Evolutionary conservation across 305 asterid genomes (phyloP), one percentile per base, ranked within the genome.

Genomic region (Fraxinus xanthoxyloides): DNA sequence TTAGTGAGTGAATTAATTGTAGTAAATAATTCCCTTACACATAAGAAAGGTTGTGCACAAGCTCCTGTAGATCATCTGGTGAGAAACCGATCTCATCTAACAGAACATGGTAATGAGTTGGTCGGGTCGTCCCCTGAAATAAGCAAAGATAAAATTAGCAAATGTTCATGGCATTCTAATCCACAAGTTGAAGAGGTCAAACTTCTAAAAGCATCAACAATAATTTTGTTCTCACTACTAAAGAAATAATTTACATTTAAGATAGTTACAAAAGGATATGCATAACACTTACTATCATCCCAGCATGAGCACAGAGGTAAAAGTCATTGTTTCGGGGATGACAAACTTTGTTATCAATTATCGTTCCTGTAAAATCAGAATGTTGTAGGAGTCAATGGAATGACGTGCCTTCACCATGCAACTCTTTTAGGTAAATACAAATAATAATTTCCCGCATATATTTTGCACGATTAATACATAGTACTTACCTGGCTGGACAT

Each of bases 221-320:
- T n/a, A n/a, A n/a, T n/a, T n/a, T n/a, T n/a, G n/a, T n/a, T n/a
- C n/a, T n/a, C 24, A 6, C 65, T 56, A 56, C 26, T n/a, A 2
- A 21, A 19, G 12, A 59, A 21, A 21, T 59, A 19, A 59, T 19
- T 59, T 59, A 59, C 5, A 7, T 59, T 59, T 48, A 46, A 43
- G 21, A 40, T 35, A n/a, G 7, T 17, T n/a, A 67, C 26, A 73
- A 79, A 17, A 17, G 43, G 43, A 12, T n/a, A 15, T 48, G n/a
- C 80, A 79, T 77, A 51, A 21, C 28, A 76, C 97, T 86, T 87
- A 94, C 98, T 26, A 94, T 94, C 95, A 91, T 92, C 17, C 99
- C 99, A 0, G 95, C 97, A 15, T 96, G 98, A 17, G 98, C 97
- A 56, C 99, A 96, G 83, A 93, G n/a, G 89, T 96, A 96, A 61